Conservation (phyloP, 2,329 filamentous ascomycete species). For the Fusarium napiforme region DNA sequence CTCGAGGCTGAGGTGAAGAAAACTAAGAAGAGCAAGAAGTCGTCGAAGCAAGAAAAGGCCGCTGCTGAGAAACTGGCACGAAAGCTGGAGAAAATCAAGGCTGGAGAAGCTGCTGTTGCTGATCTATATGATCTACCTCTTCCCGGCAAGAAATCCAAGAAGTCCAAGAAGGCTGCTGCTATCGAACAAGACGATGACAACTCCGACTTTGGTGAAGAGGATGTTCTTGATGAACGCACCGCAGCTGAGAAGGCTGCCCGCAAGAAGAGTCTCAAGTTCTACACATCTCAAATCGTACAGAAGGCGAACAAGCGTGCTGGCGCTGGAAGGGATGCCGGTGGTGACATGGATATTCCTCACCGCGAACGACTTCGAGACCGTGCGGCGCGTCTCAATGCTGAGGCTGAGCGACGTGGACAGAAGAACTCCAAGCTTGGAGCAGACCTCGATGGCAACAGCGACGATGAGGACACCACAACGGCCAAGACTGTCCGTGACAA, state of each 20-base stretch:
- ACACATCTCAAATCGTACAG: constrained; percentile 96
- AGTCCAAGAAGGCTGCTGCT: constrained; percentile 45
- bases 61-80: constrained; percentile 53
- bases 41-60: constrained; percentile 51
- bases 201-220: constrained; percentile 95
- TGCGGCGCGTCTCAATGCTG: constrained; percentile 85
- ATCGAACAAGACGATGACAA: constrained; percentile 67
- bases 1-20: constrained; percentile 43
- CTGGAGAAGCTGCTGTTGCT: constrained; percentile 76
- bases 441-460: constrained; percentile 75
- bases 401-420: constrained; percentile 85
- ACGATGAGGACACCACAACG: constrained; percentile 70
- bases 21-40: constrained; percentile 45
- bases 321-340: constrained; percentile 78
- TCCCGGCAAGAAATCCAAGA: constrained; percentile 59
- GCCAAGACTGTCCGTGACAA: constrained; percentile 65
- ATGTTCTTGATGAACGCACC: constrained; percentile 78
- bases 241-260: constrained; percentile 87
- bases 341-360: constrained; percentile 86
- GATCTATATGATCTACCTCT: constrained; percentile 73
- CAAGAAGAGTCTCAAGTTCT: constrained; percentile 95
- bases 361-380: constrained; percentile 88
- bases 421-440: constrained; percentile 71
- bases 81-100: constrained; percentile 62
- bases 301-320: constrained; percentile 87